These are phyloP conservation scores for Daphne laureola DNA, from an alignment of 441 rosid species.

Conservation along the genomic window DNA sequence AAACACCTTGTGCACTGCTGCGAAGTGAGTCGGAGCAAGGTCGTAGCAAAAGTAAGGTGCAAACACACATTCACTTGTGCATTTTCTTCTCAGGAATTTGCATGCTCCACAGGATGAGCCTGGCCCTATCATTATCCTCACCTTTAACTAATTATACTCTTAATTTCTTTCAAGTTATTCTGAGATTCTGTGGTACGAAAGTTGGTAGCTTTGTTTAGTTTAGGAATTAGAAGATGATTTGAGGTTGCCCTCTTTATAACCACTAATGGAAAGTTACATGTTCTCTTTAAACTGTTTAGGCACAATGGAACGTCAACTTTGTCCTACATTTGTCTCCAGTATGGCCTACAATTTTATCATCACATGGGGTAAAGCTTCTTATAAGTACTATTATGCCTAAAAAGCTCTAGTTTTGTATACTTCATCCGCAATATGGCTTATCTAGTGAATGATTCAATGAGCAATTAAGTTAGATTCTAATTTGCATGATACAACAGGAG, in stretches of 20 bases:
- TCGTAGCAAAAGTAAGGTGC: slow-evolving; percentile 89
- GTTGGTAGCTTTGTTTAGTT: slow-evolving; percentile 17
- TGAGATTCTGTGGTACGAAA: slow-evolving; percentile 10
- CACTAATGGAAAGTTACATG: slow-evolving; percentile 20
- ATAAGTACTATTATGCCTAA: slow-evolving; percentile 20
- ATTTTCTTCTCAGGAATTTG: slow-evolving; percentile 90
- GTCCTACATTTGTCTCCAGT: slow-evolving; percentile 44
- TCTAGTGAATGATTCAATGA: slow-evolving; percentile 24
- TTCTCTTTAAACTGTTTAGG: slow-evolving; percentile 15
- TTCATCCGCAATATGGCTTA: too few species aligned
- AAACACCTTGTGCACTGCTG: slow-evolving; percentile 90
- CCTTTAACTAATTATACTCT: slow-evolving; percentile 16
- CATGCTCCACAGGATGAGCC: slow-evolving; percentile 97
- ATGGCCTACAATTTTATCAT: slow-evolving; percentile 67
- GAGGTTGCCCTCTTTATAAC: slow-evolving; percentile 41
- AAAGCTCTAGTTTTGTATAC: slow-evolving; percentile 5
- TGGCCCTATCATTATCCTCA: slow-evolving; percentile 60
- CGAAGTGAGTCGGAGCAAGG: slow-evolving; percentile 71
- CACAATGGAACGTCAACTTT: slow-evolving; percentile 30
- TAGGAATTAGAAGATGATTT: slow-evolving; percentile 15
- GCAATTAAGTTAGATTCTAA: slow-evolving; percentile 37
- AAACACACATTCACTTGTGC: slow-evolving; percentile 74
- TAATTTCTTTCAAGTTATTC: slow-evolving; percentile 9
- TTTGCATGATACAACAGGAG: slow-evolving; percentile 17
- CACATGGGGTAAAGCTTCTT: slow-evolving; percentile 37